These are phyloP conservation scores for Debaryomycetaceae sp. DNA, from an alignment of 1,139 yeast genomes.

Conservation along the genomic window DNA sequence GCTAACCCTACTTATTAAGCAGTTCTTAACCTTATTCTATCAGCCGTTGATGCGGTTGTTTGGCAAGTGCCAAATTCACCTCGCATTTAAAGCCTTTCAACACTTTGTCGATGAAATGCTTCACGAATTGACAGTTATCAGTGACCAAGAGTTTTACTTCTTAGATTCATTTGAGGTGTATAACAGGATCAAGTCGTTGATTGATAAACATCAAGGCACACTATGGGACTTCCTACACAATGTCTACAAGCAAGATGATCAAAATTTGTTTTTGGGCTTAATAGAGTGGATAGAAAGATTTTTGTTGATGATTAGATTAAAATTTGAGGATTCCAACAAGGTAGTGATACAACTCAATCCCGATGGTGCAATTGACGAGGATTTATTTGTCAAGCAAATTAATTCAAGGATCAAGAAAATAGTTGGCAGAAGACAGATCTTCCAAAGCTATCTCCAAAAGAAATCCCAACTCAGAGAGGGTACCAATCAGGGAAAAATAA, in stretches of 20 bases:
- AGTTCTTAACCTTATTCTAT: conserved; percentile 72
- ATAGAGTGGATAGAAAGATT: conserved; percentile 65
- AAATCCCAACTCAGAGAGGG: conserved; percentile 14
- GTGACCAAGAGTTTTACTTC: conserved; percentile 47
- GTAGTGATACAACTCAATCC: conserved; percentile 31
- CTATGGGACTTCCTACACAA: conserved; percentile 75
- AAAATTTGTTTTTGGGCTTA: conserved; percentile 64
- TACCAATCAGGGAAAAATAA: conserved; percentile 32
- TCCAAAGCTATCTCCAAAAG: conserved; percentile 29
- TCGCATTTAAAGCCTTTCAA: conserved; percentile 72
- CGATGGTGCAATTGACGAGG: conserved; percentile 16
- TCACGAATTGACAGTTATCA: conserved; percentile 40
- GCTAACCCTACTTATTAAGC: conserved; percentile 65
- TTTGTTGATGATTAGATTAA: conserved; percentile 54
- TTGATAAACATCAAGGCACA: conserved; percentile 67
- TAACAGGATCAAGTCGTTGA: conserved; percentile 57
- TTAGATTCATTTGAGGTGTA: conserved; percentile 52
- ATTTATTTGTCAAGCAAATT: conserved; percentile 28
- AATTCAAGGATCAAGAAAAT: conserved; percentile 25
- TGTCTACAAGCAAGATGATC: conserved; percentile 70
- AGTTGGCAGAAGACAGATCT: conserved; percentile 27
- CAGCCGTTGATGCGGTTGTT: conserved; percentile 79
- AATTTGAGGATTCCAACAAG: conserved; percentile 51
- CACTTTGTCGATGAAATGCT: conserved; percentile 71
- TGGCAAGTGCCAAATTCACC: conserved; percentile 70